Base-by-base conservation (phyloP, 768 basidiomycete species). In the Mycena haematopus region DNA sequence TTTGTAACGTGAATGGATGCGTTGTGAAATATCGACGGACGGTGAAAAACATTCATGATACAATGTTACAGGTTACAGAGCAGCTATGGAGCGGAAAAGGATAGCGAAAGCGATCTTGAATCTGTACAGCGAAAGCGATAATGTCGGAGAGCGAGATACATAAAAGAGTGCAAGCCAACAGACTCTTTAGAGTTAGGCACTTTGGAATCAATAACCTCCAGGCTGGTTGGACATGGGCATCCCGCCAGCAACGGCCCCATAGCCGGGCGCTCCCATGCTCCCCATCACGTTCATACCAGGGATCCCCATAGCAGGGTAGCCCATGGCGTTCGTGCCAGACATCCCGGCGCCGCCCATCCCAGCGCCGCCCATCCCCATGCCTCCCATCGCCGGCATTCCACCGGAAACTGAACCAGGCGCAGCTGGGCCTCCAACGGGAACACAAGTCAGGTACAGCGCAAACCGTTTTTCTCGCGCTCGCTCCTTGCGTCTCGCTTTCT, bases 401-500 rank as follows among this genome's bases (percentile, higher is more conserved):
- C 60, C 60, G 10, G 60, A 53, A 42, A 60, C 59, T 10, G 63
- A 58, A 27, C 63, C 63, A 15, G 72, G 69, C 24, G 61, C 70
- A 33, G 29, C 55, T n/a, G 71, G 62, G 24, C 70, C 68, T 2
- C 59, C 19, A 9, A 75, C 72, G 6, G 76, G 66, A 22, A 86
- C 64, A 70, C 81, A 90, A 11, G 79, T 80, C 54, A 92, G 68
- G 71, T 87, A 92, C 38, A 93, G 73, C 2, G 84, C 69, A 71
- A 90, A 93, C 57, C 79, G 81, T 74, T 82, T 88, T 66, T 86
- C 86, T 42, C 80, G 81, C 60, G 84, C 84, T 70, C 80, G 86
- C 44, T 82, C 84, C 72, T 82, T 86, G 69, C 77, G 81, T 70
- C 82, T 82, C 50, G 81, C 76, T 71, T 84, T 88, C 81, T 82